These are phyloP conservation scores for Mortierella sp. DNA, from an alignment of 371 early-diverging fungal species.

Conservation along the genomic window DNA sequence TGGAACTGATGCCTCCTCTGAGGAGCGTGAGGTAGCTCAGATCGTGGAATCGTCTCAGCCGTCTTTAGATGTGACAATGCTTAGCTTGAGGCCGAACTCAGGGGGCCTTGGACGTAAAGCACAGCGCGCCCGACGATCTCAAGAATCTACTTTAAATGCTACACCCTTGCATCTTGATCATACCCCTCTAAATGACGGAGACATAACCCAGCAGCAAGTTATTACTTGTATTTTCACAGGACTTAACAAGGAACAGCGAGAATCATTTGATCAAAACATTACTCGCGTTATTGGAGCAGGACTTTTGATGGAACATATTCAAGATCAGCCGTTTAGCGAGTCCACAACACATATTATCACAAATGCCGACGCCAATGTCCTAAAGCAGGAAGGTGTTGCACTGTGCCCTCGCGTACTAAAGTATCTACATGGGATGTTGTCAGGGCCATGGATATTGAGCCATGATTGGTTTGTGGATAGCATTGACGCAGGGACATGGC, in stretches of 20 bases:
- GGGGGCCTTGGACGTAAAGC: not conserved
- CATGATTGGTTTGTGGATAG: slow-evolving; percentile 47
- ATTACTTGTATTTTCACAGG: slow-evolving; percentile 43
- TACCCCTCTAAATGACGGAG: not conserved
- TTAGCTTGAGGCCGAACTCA: slow-evolving; percentile 1
- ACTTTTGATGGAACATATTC: slow-evolving; percentile 40
- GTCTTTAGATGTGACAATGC: slow-evolving; percentile 7
- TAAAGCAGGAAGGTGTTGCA: not conserved
- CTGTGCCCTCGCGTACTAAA: slow-evolving; percentile 37
- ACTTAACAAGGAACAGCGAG: slow-evolving; percentile 18
- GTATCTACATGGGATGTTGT: slow-evolving; percentile 38
- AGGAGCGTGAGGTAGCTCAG: not conserved
- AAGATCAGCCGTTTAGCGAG: slow-evolving; percentile 30
- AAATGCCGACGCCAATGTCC: slow-evolving; percentile 8
- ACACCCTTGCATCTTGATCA: not conserved
- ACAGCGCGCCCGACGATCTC: not conserved
- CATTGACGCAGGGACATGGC: slow-evolving; percentile 20
- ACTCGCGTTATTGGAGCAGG: slow-evolving; percentile 35
- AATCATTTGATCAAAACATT: slow-evolving; percentile 21
- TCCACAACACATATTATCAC: slow-evolving; percentile 37
- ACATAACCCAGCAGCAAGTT: not conserved
- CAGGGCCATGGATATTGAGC: slow-evolving; percentile 34
- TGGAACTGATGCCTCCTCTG: not conserved
- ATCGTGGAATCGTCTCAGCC: slow-evolving; percentile 22
- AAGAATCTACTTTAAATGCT: not conserved